Percentiles rank a stretch among this genome's conserved stretches.
phyloP scores from a whole-genome alignment of 1,284 basidiomycete genomes.

The Flammula alnicola region DNA sequence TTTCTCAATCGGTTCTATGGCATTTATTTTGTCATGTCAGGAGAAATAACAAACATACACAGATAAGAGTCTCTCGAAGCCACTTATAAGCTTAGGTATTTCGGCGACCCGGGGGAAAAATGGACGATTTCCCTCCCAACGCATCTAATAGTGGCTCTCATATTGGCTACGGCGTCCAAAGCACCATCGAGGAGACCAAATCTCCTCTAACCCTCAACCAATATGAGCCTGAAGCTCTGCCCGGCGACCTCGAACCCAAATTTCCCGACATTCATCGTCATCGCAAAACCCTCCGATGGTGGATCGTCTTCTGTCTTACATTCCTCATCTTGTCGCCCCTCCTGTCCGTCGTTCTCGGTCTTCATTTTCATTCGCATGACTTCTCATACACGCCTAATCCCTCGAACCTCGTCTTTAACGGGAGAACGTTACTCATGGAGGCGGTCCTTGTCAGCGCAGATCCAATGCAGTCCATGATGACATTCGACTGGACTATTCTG shows the following conservation, averaged over 20 bases:
- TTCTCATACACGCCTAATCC: slow-evolving; percentile 18
- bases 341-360: slow-evolving; percentile 19
- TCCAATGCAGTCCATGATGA: slow-evolving; percentile 22
- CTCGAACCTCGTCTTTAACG: slow-evolving; percentile 6
- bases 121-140: too few species aligned
- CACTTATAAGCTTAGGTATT: too few species aligned
- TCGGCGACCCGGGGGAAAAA: too few species aligned
- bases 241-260: background rate
- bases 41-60: too few species aligned
- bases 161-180: too few species aligned
- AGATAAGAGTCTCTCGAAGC: too few species aligned
- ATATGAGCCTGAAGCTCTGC: background rate
- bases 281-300: slow-evolving; percentile 14
- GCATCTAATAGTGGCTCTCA: too few species aligned
- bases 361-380: slow-evolving; percentile 17
- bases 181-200: background rate
- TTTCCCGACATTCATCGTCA: slow-evolving; percentile 6
- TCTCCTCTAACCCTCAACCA: background rate
- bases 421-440: slow-evolving; percentile 19
- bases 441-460: slow-evolving; percentile 24
- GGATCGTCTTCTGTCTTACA: slow-evolving; percentile 17
- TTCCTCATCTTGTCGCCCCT: slow-evolving; percentile 18
- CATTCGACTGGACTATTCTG: slow-evolving; percentile 27
- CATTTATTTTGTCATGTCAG: too few species aligned
- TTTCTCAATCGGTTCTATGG: too few species aligned